phyloP scores from a whole-genome alignment of 176 grass and related monocot species.

The Echinochloa phyllopogon region DNA sequence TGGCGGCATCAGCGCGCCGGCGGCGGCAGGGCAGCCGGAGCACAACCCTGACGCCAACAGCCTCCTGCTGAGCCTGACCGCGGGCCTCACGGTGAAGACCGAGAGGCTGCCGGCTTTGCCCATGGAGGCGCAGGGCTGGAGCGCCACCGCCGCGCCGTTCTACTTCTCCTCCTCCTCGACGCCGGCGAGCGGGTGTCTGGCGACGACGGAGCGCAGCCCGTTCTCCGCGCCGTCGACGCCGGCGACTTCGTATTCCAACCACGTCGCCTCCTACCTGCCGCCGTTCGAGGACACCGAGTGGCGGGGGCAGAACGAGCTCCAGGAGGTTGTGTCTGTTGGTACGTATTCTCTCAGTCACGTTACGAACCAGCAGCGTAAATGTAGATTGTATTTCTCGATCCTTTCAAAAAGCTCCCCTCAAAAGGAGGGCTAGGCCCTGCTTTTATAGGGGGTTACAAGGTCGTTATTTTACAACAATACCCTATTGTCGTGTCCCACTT shows the following conservation, averaged over 20 bases:
- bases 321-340: too few relatives aligned
- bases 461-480: too few relatives aligned
- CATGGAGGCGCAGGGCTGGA: too few relatives aligned
- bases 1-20: neutral
- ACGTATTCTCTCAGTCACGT: too few relatives aligned
- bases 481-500: too few relatives aligned
- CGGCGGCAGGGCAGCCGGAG: neutral
- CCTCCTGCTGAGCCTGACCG: slow-evolving; percentile 43
- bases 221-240: slow-evolving; percentile 44
- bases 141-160: slow-evolving; percentile 37
- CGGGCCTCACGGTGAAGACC: slow-evolving; percentile 49
- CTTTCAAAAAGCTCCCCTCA: too few relatives aligned
- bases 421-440: too few relatives aligned
- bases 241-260: slow-evolving; percentile 57
- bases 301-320: too few relatives aligned
- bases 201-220: slow-evolving; percentile 11
- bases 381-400: too few relatives aligned
- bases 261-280: neutral
- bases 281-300: too few relatives aligned
- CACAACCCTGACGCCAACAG: neutral
- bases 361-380: too few relatives aligned
- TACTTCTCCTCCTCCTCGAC: slow-evolving; percentile 40
- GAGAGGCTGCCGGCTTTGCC: slow-evolving; percentile 15
- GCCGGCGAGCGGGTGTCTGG: slow-evolving; percentile 11
- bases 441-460: too few relatives aligned